Conservation (phyloP, 257 asterid genomes). For the Verbena officinalis region DNA sequence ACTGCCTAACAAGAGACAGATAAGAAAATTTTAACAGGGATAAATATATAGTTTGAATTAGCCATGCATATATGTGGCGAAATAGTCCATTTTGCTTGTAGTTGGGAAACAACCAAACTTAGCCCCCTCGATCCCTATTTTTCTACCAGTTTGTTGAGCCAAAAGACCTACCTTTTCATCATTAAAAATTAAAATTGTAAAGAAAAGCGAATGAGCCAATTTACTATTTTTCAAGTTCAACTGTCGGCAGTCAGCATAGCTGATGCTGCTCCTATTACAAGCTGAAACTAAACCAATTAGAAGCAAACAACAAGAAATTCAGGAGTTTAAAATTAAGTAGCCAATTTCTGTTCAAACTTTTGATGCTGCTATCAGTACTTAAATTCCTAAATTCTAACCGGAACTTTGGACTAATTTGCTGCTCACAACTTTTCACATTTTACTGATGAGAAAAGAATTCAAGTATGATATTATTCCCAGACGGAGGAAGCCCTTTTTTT, state of each 20-base stretch:
- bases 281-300: not conserved
- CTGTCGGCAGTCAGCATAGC: conserved; percentile 29
- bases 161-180: conserved; percentile 12
- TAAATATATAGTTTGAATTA: not conserved
- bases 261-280: conserved; percentile 1
- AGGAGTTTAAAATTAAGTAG: not conserved
- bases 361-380: conserved; percentile 10
- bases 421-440: conserved; percentile 25
- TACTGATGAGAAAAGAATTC: no score
- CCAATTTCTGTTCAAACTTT: conserved; percentile 18
- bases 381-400: no score
- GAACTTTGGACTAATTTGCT: not conserved
- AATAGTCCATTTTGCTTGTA: conserved; percentile 13
- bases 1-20: no score
- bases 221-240: conserved; percentile 14
- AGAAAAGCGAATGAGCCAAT: not conserved
- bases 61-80: not conserved
- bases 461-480: no score
- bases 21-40: no score
- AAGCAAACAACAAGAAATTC: not conserved
- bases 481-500: no score
- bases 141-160: conserved; percentile 20
- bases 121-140: not conserved
- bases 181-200: not conserved
- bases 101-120: conserved; percentile 5